These are phyloP conservation scores for Fusarium newnesense DNA, from an alignment of 2,329 filamentous ascomycete genomes.

Conservation along the genomic window DNA sequence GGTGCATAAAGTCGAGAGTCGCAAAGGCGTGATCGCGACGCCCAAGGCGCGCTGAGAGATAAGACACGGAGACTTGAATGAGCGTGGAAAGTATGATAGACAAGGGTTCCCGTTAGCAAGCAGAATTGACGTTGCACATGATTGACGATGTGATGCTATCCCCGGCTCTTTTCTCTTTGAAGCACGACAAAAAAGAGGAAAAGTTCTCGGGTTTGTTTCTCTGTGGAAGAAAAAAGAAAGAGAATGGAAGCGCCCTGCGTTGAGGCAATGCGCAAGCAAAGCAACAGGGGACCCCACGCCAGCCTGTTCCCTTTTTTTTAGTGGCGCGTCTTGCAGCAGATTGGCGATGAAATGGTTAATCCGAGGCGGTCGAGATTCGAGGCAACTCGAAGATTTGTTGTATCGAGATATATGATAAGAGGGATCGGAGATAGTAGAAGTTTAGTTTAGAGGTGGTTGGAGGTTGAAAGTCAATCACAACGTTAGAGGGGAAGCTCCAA, in stretches of 20 bases:
- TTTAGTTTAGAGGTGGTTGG: not conserved
- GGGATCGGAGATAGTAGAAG: not conserved
- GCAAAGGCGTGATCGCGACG: slow-evolving; percentile 32
- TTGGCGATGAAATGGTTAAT: slow-evolving; percentile 9
- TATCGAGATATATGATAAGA: not conserved
- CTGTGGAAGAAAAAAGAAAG: slow-evolving; percentile 2
- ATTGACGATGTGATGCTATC: slow-evolving; percentile 4
- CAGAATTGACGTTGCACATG: slow-evolving; percentile 32
- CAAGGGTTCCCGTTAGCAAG: slow-evolving; percentile 28
- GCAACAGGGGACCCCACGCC: slow-evolving; percentile 32
- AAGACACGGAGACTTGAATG: slow-evolving; percentile 5
- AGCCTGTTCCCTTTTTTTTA: slow-evolving; percentile 32
- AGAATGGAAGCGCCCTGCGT: slow-evolving; percentile 9
- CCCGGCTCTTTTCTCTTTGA: not conserved
- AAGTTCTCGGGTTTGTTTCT: not conserved
- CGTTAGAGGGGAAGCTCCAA: not conserved
- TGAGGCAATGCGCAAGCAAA: slow-evolving; percentile 28
- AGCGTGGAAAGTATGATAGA: slow-evolving; percentile 1
- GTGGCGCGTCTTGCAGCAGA: slow-evolving; percentile 27
- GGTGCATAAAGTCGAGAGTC: slow-evolving; percentile 5
- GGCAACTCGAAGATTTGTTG: slow-evolving; percentile 15
- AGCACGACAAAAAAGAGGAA: not conserved
- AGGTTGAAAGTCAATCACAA: not conserved
- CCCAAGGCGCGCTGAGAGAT: slow-evolving; percentile 28
- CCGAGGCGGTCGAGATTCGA: slow-evolving; percentile 18